Evolutionary conservation across 768 basidiomycete genomes (phyloP), one percentile per base, ranked within the genome.

Genomic region (Mycena filopes): DNA sequence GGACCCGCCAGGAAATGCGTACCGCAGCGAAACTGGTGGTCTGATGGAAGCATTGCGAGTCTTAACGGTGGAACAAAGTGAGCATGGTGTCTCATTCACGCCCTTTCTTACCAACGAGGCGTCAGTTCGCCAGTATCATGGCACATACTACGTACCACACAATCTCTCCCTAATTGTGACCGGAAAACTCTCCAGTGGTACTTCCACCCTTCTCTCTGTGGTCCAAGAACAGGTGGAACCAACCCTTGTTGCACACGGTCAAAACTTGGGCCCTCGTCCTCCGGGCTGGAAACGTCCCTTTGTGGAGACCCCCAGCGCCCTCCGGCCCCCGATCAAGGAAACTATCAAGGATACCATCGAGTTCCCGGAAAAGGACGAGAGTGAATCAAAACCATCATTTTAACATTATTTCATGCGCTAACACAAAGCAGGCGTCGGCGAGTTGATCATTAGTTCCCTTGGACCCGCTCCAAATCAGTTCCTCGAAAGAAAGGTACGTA

Each of bases 361-460:
- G 72, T 99, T 99, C 73, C 97, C 98, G 13, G 98, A 99, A 79
- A 89, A 94, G 76, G 96, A 99, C 71, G 97, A 99, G 81, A 93
- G 92, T 82, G 63, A 26, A 83, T 72, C 11, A 36, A 36, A 36
- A 36, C 23, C 12, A 9, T 47, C 10, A 23, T 11, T 50, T 45
- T 42, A n/a, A n/a, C 53, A 38, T 65, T 58, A 33, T 28, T 18
- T 12, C 15, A 25, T 23, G 13, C 23, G 15, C 41, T 47, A 16
- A 62, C 28, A 41, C 29, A 23, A 50, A 48, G 10, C 55, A 85
- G 85, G 80, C 63, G 87, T 95, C 71, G 97, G 98, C 38, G 96
- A 98, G 80, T 73, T 99, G 9, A 78, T 85, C 21, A 84, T 98
- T 50, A 84, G 80, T 38, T 96, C 89, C 78, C 81, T 91, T 63